Evolutionary conservation across 73 alveolate species (phyloP), one percentile per base, ranked within the genome.

Genomic region (Paramecium octaurelia): DNA sequence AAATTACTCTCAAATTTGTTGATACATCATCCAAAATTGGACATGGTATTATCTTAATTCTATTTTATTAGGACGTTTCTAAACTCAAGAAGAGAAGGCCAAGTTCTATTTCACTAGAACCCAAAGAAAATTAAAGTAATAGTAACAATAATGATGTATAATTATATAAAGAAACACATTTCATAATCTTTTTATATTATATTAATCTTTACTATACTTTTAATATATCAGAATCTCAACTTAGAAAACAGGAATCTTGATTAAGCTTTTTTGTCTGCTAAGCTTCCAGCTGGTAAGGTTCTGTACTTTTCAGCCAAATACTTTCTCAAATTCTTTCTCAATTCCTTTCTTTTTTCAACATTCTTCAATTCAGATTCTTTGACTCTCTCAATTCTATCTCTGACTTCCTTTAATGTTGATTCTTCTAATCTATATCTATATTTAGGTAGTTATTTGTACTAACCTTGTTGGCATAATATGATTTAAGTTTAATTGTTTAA

Each of bases 11-110:
- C 95, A 98, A 99, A 97, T 99, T 99, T 98, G 98, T 99, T 95
- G 99, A 99, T 97, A 99, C 99, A 93, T 96, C 99, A 29, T 96
- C 99, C 95, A 99, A 99, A 98, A 93, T 96, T 71, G 99, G 99
- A 43, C 99, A 99, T 97, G 99, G 99, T 64, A 93, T 1, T 7
- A 20, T 35, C 18, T 24, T 20, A 9, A 20, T 8, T 80, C 23
- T 23, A 14, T 11, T 35, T 23, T 20, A 40, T 23, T 80, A 50
- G 92, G 97, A 73, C 96, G 99, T 95, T 99, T 96, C 99, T 99
- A 99, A 95, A 99, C 99, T 92, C 91, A 96, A 93, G 99, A 98
- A 59, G 99, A 99, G 93, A 99, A 98, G 97, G 97, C 93, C 96
- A 98, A 98, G 94, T 97, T 98, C 99, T 95, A 75, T 75, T 75